Evolutionary conservation across 2,329 filamentous ascomycete genomes (phyloP).

Genomic region (Dendrostoma leiphaemia): DNA sequence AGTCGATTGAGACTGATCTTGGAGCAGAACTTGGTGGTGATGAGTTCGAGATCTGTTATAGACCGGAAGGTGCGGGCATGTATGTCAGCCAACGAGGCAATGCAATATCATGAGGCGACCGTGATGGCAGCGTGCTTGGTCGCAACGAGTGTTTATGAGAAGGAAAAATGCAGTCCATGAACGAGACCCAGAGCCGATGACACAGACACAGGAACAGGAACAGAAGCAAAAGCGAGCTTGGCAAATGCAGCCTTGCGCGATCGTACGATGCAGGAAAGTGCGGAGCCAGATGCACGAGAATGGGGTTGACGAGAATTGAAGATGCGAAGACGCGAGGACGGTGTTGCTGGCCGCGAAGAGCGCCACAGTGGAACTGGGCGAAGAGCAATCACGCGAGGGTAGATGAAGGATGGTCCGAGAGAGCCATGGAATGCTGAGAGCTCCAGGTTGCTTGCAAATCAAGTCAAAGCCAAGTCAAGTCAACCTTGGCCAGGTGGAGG

Average conservation of each 20-base stretch:
- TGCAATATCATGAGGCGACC: constrained; percentile 4
- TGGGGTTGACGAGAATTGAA: background rate
- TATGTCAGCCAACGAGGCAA: constrained; percentile 20
- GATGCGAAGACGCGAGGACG: background rate
- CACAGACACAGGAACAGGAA: background rate
- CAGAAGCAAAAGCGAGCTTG: background rate
- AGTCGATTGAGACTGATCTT: constrained; percentile 12
- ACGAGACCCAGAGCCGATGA: background rate
- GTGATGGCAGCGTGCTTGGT: background rate
- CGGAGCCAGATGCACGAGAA: background rate
- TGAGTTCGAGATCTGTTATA: constrained; percentile 22
- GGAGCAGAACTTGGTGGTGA: constrained; percentile 32
- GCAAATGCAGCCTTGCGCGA: too few relatives aligned
- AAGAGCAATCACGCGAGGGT: background rate
- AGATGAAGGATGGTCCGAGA: background rate
- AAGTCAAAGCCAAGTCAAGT: too few relatives aligned
- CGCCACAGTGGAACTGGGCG: background rate
- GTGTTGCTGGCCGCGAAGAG: background rate
- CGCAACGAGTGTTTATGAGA: background rate
- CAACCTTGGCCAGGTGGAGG: too few relatives aligned
- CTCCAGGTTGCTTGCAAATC: too few relatives aligned
- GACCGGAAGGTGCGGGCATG: constrained; percentile 17
- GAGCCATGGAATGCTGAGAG: too few relatives aligned
- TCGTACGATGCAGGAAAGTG: background rate
- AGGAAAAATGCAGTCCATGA: background rate